phyloP scores from a whole-genome alignment of 495 filamentous ascomycete species.

The Daldinia decipiens region DNA sequence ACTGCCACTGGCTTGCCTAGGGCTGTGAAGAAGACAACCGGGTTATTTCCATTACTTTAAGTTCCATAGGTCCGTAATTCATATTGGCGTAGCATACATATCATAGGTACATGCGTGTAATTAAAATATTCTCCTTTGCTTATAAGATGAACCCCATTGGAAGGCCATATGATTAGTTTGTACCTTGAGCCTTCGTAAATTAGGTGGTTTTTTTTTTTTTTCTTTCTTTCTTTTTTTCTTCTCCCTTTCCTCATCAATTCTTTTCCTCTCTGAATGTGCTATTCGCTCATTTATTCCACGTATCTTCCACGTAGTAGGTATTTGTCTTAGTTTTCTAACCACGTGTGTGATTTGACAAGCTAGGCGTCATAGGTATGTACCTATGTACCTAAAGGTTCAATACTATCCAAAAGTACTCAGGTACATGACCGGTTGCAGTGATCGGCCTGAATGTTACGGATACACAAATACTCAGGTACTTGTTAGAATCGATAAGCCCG shows the following conservation, averaged over 20 bases:
- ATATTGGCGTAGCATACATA: too few species aligned
- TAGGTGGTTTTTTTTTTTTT: not conserved
- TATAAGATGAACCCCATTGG: too few species aligned
- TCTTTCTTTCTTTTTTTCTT: too few species aligned
- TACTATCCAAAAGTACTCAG: not conserved
- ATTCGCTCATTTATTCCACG: not conserved
- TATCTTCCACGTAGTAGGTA: not conserved
- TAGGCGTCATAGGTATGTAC: too few species aligned
- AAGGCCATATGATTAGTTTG: too few species aligned
- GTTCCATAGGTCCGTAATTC: too few species aligned
- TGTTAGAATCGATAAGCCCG: constrained; percentile 10
- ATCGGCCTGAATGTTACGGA: not conserved
- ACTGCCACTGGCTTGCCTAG: constrained; percentile 31
- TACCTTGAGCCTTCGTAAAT: too few species aligned
- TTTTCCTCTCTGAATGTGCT: not conserved
- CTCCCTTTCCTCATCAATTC: too few species aligned
- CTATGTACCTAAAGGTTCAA: too few species aligned
- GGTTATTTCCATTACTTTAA: not conserved
- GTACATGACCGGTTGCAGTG: not conserved
- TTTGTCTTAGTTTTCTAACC: not conserved
- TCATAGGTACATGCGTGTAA: too few species aligned
- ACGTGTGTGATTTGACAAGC: not conserved
- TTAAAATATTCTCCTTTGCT: too few species aligned
- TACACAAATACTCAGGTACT: not conserved
- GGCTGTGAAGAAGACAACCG: constrained; percentile 35